Conservation (phyloP, 106 monocot species). For the Dendrobium huoshanense region DNA sequence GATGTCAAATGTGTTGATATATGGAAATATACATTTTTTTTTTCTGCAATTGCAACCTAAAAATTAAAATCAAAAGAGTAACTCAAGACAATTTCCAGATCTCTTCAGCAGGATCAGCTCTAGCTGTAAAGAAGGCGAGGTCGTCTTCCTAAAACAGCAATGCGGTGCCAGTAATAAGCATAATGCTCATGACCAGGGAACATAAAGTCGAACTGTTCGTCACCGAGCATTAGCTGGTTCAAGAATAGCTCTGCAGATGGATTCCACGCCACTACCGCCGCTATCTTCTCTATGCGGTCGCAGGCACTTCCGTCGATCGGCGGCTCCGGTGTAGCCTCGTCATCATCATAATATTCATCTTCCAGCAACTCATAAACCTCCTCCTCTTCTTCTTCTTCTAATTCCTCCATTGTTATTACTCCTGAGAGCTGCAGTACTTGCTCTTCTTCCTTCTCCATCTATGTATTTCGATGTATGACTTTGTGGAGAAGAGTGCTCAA, state of each 20-base stretch:
- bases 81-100: neutral
- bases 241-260: neutral
- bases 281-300: neutral
- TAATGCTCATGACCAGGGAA: neutral
- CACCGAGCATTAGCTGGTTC: neutral
- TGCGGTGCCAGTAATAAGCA: neutral
- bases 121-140: neutral
- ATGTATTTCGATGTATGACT: neutral
- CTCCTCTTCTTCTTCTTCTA: neutral
- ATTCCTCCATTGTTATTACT: neutral
- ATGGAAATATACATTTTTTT: neutral
- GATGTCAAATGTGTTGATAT: no score
- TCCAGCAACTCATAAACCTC: neutral
- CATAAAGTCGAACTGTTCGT: neutral
- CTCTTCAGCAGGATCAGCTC: neutral
- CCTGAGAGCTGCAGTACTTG: neutral
- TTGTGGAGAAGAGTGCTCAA: neutral
- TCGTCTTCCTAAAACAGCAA: neutral
- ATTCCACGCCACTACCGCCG: neutral
- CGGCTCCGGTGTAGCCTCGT: no score
- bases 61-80: neutral
- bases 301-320: neutral
- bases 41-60: neutral
- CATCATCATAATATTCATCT: neutral
- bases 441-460: constrained; percentile 1